Conservation (phyloP, 495 filamentous ascomycete genomes). For the Aspergillus avenaceus region DNA sequence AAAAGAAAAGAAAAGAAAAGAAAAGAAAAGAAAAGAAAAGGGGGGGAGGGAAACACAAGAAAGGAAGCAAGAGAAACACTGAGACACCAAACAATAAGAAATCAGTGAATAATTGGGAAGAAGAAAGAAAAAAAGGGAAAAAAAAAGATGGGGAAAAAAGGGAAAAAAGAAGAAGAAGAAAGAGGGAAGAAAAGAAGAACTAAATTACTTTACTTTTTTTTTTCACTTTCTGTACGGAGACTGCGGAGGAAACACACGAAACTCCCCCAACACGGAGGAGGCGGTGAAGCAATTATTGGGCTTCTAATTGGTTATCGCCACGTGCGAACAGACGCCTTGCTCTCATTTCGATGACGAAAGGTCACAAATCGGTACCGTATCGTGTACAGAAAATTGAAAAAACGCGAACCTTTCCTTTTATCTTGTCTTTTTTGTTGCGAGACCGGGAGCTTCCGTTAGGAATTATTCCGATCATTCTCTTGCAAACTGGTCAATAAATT, state of each 20-base stretch:
- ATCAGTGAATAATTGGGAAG: neutral
- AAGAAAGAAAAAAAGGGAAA: neutral
- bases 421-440: too few species aligned
- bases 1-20: constrained; percentile 5
- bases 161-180: constrained; percentile 6
- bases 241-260: neutral
- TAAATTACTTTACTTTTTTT: constrained; percentile 8
- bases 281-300: neutral
- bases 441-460: neutral
- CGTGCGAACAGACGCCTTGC: neutral
- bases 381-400: too few species aligned
- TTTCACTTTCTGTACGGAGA: neutral
- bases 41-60: constrained; percentile 9
- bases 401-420: too few species aligned
- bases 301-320: neutral
- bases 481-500: too few species aligned
- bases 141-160: neutral
- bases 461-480: too few species aligned
- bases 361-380: neutral
- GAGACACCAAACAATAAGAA: constrained; percentile 1
- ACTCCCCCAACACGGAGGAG: neutral
- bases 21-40: constrained; percentile 11
- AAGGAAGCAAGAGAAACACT: neutral
- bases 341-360: neutral
- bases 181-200: constrained; percentile 16